Conservation (phyloP, 129 eudicot species). For the Artemisia annua region DNA sequence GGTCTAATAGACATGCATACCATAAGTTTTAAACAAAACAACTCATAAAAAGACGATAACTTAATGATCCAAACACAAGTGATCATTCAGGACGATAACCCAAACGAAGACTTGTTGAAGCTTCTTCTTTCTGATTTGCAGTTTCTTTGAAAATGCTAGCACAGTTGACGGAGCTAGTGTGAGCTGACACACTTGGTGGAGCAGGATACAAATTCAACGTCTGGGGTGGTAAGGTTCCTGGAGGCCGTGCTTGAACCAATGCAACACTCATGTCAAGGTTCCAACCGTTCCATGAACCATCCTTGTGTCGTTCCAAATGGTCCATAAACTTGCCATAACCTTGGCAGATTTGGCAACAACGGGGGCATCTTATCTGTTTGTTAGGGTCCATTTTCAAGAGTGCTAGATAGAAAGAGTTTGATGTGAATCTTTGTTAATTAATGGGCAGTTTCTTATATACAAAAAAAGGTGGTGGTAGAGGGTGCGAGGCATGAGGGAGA, state of each 20-base stretch:
- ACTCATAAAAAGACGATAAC: neutral
- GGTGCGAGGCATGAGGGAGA: too few species aligned
- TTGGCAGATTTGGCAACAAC: neutral
- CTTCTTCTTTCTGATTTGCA: neutral
- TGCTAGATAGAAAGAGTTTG: neutral
- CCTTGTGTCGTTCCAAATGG: neutral
- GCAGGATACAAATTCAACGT: neutral
- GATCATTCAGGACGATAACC: neutral
- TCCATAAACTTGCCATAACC: neutral
- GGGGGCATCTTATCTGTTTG: neutral
- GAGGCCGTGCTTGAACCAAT: neutral
- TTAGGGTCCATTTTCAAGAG: neutral
- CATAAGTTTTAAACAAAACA: neutral
- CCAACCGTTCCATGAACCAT: too few species aligned
- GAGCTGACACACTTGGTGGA: neutral
- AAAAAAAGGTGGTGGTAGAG: neutral
- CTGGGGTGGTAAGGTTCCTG: neutral
- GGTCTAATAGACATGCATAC: neutral
- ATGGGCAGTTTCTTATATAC: neutral
- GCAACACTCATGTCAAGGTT: too few species aligned
- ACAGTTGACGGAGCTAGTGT: neutral
- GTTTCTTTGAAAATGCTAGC: neutral
- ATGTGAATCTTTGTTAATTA: conserved; percentile 14
- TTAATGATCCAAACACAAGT: neutral
- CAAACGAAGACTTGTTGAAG: neutral